Evolutionary conservation across 257 asterid genomes (phyloP), one percentile per base, ranked within the genome.

Genomic region (Solanum raphanifolium): DNA sequence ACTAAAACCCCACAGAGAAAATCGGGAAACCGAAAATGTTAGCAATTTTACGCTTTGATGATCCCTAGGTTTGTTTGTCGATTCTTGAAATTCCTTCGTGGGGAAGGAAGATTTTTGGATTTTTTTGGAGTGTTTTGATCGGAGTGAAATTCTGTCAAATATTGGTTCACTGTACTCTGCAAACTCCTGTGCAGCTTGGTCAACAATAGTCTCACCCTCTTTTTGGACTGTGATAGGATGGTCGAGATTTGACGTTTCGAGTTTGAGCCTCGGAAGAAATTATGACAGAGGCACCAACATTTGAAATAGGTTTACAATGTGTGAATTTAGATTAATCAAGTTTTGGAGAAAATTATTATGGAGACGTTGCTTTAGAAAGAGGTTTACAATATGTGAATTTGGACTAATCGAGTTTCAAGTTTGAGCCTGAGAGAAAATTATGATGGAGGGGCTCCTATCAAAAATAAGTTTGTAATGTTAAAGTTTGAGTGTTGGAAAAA

Each of bases 61-160:
- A 23, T 36, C 46, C 46, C 83, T 21, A 74, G 41, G 31, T 25
- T 74, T 35, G 68, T 60, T 58, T 75, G 21, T 23, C 29, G 58
- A 75, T 38, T 75, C 11, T 75, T 65, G 72, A n/a, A 55, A n/a
- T 65, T 65, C 71, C 72, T 65, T 65, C 72, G 72, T 10, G 72
- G 13, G 72, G 18, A 65, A 65, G 72, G 32, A 65, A 65, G 32
- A 65, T 10, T 65, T 65, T 65, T 65, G 25, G 62, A 48, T 13
- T 13, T 48, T 46, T 13, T 52, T 4, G 13, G 29, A 23, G 32
- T 10, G 8, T 65, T 25, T 65, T 65, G 72, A 65, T 65, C 72
- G 72, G 15, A n/a, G 32, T 65, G 32, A 65, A 65, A 65, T n/a
- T 65, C 32, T 65, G 72, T n/a, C 72, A 10, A 25, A 25, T 10